These are phyloP conservation scores for Piper longum DNA, from an alignment of 164 flowering plant species.

Conservation along the genomic window DNA sequence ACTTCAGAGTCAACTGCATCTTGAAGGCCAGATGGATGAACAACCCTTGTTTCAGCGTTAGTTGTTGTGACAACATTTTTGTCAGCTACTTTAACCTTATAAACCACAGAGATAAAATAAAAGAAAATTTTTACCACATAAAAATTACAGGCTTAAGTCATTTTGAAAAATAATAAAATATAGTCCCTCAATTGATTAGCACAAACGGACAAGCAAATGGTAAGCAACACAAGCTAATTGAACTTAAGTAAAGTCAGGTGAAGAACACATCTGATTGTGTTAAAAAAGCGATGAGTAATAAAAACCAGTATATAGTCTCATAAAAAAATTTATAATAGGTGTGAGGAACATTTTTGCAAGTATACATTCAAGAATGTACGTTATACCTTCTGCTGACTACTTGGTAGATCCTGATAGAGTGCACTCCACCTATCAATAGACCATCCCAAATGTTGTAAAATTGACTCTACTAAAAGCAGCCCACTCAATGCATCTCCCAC, in stretches of 20 bases:
- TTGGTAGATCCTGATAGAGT: constrained; percentile 82
- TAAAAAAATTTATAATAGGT: background rate
- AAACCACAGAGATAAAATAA: background rate
- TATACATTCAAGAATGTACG: background rate
- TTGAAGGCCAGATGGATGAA: constrained; percentile 71
- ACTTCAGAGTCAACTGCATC: constrained; percentile 63
- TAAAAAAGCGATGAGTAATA: too few relatives aligned
- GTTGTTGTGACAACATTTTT: constrained; percentile 62
- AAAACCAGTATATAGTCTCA: too few relatives aligned
- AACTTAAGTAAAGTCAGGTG: too few relatives aligned
- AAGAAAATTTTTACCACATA: too few relatives aligned
- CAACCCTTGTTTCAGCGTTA: constrained; percentile 77
- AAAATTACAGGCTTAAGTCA: too few relatives aligned
- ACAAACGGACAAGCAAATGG: too few relatives aligned
- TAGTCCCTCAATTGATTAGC: too few relatives aligned
- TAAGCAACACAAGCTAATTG: too few relatives aligned
- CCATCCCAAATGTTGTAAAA: constrained; percentile 42
- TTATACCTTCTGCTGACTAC: constrained; percentile 86
- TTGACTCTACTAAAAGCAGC: too few relatives aligned
- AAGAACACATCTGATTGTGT: too few relatives aligned
- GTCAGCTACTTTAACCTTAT: constrained; percentile 72
- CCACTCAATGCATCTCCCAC: too few relatives aligned
- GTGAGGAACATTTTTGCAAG: background rate
- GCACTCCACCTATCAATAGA: constrained; percentile 69
- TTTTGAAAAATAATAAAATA: too few relatives aligned